Base-by-base conservation (phyloP, 1,139 yeast genomes). In the Kurtzmaniella quercitrusa region DNA sequence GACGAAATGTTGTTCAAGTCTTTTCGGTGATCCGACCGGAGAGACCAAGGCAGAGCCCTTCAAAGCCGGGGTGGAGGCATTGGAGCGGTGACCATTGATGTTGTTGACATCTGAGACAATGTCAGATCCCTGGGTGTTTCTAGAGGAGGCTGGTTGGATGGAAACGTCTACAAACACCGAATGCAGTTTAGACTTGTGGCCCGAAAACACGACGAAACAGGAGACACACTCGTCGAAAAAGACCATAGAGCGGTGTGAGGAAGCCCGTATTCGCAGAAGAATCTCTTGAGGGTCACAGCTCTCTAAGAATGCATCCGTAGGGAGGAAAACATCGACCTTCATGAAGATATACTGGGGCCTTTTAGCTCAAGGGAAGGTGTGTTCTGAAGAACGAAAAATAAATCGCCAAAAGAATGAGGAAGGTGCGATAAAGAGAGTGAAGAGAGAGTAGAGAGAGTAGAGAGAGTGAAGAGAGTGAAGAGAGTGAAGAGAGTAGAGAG, bases 151-250 rank as follows among this genome's bases (percentile, higher is more conserved):
- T 9, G 71, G 68, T 5, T 59, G 50, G 3, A 68, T 58, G 6
- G 66, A 57, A 3, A 61, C 56, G 31, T 66, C 65, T 17, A 67
- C 48, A 19, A 55, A 57, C 16, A 60, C 52, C 2, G 53, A 46
- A 39, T 52, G 50, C 15, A 47, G 38, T 31, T 38, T 39, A 25
- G 46, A 41, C 34, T 46, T 19, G 27, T 48, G 40, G 33, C 55
- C 57, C 15, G 53, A 47, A 38, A 59, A 50, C 11, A 66, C 47
- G 4, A 69, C 52, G 44, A 58, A 70, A 0, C 75, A 75, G n/a
- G 47, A 45, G n/a, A 71, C 48, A 1, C 57, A 41, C 48, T 72
- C 77, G 50, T 71, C 77, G 46, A 69, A 72, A 48, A 65, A 71
- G 2, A 66, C 57, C 37, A 63, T 50, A 25, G 55, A 50, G 15